phyloP scores from a whole-genome alignment of 352 stramenopile species.

The Chrysophaeum taylorii region DNA sequence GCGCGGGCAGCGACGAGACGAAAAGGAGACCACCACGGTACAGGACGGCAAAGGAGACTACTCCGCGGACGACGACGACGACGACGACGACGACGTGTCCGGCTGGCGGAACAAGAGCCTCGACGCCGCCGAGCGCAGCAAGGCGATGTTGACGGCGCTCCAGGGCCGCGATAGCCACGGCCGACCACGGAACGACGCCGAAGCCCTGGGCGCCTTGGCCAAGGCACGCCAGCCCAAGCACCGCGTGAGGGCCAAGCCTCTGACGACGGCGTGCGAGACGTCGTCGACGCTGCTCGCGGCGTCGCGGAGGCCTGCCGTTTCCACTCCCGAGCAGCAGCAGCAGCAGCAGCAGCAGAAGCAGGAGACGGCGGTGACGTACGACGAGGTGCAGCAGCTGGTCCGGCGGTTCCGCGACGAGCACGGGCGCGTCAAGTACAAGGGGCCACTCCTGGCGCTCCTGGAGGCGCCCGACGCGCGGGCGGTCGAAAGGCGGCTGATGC shows the following conservation, averaged over 20 bases:
- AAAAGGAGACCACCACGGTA: too few species aligned
- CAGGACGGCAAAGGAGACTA: conserved; percentile 26
- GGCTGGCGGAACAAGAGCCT: neutral
- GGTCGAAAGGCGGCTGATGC: conserved; percentile 22
- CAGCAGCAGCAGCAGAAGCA: too few species aligned
- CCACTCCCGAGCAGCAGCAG: too few species aligned
- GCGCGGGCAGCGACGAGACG: too few species aligned
- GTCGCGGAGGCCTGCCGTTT: too few species aligned
- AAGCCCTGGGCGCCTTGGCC: too few species aligned
- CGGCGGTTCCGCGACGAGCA: conserved; percentile 19
- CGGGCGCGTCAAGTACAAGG: conserved; percentile 26
- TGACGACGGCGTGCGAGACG: conserved; percentile 58
- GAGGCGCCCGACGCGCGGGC: conserved; percentile 22
- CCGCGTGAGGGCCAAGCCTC: conserved; percentile 53
- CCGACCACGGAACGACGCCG: too few species aligned
- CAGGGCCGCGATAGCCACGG: too few species aligned
- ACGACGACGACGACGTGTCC: conserved; percentile 8
- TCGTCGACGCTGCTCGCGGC: too few species aligned
- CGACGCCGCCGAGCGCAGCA: conserved; percentile 12
- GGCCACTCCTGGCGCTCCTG: conserved; percentile 23
- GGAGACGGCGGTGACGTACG: conserved; percentile 25
- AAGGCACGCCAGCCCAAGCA: conserved; percentile 35
- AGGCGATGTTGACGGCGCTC: conserved; percentile 6
- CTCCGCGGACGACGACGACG: conserved; percentile 4
- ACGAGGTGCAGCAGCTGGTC: conserved; percentile 28